Evolutionary conservation across 1,139 yeast genomes (phyloP).

Genomic region (Yamadazyma spencermartinsiae): DNA sequence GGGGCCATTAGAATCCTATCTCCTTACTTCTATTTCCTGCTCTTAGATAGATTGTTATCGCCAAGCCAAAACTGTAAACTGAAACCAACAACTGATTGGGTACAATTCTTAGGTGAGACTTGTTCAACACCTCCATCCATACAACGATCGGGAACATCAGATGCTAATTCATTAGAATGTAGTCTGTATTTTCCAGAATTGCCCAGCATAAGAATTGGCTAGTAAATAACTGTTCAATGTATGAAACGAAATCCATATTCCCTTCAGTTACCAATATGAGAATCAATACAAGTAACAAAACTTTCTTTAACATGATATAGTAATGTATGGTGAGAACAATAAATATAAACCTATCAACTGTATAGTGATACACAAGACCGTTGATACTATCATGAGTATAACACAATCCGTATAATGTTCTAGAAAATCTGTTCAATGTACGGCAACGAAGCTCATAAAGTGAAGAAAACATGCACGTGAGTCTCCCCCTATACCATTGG

Average conservation of each 20-base stretch:
- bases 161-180: conserved; percentile 2
- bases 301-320: not conserved
- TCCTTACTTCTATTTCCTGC: conserved; percentile 1
- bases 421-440: not conserved
- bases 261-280: no score
- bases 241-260: not conserved
- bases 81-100: conserved; percentile 1
- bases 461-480: not conserved
- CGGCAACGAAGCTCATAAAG: not conserved
- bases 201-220: not conserved
- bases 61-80: conserved; percentile 2
- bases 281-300: not conserved
- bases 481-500: not conserved
- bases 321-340: not conserved
- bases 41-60: conserved; percentile 1
- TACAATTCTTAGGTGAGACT: conserved; percentile 3
- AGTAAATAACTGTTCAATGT: not conserved
- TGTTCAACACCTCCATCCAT: conserved; percentile 3
- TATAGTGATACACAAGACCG: not conserved
- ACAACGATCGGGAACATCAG: conserved; percentile 3
- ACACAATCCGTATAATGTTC: not conserved
- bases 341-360: not conserved
- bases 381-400: not conserved
- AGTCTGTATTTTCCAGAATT: conserved; percentile 1
- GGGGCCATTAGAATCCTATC: conserved; percentile 1